Evolutionary conservation across 345 rosid species (phyloP).

Genomic region (Gossypioides kirkii): DNA sequence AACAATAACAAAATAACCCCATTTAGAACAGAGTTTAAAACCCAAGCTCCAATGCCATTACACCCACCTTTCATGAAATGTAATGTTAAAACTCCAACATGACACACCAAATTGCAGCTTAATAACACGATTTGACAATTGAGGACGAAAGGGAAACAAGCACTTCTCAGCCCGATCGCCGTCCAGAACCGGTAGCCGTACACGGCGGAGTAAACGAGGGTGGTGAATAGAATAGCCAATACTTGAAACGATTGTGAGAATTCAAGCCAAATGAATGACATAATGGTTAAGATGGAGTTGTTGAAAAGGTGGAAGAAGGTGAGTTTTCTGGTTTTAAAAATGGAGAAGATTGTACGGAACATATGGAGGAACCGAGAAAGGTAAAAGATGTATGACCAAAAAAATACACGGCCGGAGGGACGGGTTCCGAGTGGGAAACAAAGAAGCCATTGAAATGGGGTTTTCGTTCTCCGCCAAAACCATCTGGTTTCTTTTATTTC

Average conservation of each 20-base stretch:
- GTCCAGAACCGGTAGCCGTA: slow-evolving; percentile 76
- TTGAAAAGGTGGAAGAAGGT: slow-evolving; percentile 58
- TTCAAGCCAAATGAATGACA: slow-evolving; percentile 83
- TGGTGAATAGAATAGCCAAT: slow-evolving; percentile 65
- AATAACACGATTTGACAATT: slow-evolving; percentile 53
- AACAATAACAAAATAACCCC: slow-evolving; percentile 52
- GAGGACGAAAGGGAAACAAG: slow-evolving; percentile 49
- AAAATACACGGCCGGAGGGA: slow-evolving; percentile 93
- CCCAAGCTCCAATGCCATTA: slow-evolving; percentile 77
- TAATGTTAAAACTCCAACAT: slow-evolving; percentile 56
- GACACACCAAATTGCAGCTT: slow-evolving; percentile 59
- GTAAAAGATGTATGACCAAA: slow-evolving; percentile 83
- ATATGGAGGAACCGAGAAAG: slow-evolving; percentile 46
- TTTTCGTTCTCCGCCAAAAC: slow-evolving; percentile 65
- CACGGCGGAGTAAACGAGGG: slow-evolving; percentile 61
- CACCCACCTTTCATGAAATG: slow-evolving; percentile 75
- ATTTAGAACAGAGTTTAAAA: slow-evolving; percentile 54
- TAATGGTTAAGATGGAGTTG: slow-evolving; percentile 50
- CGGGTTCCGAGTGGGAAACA: slow-evolving; percentile 91
- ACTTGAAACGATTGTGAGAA: slow-evolving; percentile 87
- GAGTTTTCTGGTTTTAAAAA: slow-evolving; percentile 35
- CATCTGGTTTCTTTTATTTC: slow-evolving; percentile 84
- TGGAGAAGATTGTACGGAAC: slow-evolving; percentile 69
- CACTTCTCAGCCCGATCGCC: slow-evolving; percentile 49
- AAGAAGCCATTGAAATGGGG: slow-evolving; percentile 88